Base-by-base conservation (phyloP, 805 yeast species). In the Metschnikowia santaceciliae region DNA sequence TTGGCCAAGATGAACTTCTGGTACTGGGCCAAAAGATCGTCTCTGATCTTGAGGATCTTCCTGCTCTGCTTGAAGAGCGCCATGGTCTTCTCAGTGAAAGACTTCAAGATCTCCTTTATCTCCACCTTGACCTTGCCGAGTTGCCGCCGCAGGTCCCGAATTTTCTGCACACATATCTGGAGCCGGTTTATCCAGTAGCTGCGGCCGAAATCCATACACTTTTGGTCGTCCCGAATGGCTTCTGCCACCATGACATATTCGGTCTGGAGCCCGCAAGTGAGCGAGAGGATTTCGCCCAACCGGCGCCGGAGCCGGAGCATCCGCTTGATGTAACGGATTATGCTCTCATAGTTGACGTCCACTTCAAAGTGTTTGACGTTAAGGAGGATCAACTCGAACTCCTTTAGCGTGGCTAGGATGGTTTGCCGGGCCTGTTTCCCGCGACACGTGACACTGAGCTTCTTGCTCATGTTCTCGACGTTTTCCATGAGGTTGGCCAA, bases 171-270 rank as follows among this genome's bases (percentile, higher is more conserved):
- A 26, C 53, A 49, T 5, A 10, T 14, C 22, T 23, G 35, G 17
- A 49, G 26, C 17, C 40, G 38, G 2, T 17, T 14, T 35, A 20
- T 13, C 49, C 42, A 35, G 33, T 38, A 36, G 3, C 2, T 3
- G 10, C 30, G 15, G 26, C 34, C 52, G 8, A 47, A 17, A 5
- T 41, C 26, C 23, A 17, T 6, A 17, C 30, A 6, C n/a, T 23
- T 11, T 8, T 13, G 43, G 20, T 7, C 30, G 10, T 33, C 41
- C 11, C 36, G 38, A 10, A 52, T 20, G 4, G 35, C 26, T 10
- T 42, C 52, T 5, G 15, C 35, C 14, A 52, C 26, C 22, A 38
- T 42, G 6, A 43, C 33, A 6, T 47, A 36, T 32, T 53, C 55
- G 4, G 37, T 44, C 32, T 43, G 35, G 26, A 44, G 26, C n/a